Base-by-base conservation (phyloP, 345 rosid genomes). In the Euphorbia peplus region DNA sequence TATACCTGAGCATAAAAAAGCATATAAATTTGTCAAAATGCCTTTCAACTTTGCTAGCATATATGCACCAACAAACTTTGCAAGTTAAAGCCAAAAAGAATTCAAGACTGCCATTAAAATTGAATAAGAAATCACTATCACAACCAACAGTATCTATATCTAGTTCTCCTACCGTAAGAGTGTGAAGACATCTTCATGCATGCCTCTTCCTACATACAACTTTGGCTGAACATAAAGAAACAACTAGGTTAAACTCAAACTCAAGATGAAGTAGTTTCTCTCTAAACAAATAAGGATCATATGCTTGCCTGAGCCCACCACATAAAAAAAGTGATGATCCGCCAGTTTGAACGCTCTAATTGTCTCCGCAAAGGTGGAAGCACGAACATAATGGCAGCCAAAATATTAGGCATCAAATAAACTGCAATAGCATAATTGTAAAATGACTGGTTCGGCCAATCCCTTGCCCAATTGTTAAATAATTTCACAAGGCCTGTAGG, bases 291-390 rank as follows among this genome's bases (percentile, higher is more conserved):
- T n/a, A n/a, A n/a, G 30, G 32, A 19, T 59, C 47, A 62, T 26
- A 78, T 73, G 72, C 89, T 83, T 87, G 75, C 99, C 92, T 91
- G 99, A 68, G 99, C 88, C 98, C 99, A 95, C 99, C 99, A 95
- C 92, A 92, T 86, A 61, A 90, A 60, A 60, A 92, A 65, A 68
- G 93, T 95, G 64, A 88, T 50, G 64, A 91, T 86, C 65, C 80
- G 79, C 85, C 78, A 82, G 73, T 93, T 95, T 58, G 99, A 95
- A 51, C 83, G 86, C 84, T 95, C 99, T 93, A 92, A 88, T 35
- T 69, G 67, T 75, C 86, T 86, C 79, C 97, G 86, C 48, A 90
- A 37, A 71, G 83, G 84, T 66, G 97, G 99, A 81, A 87, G 78
- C 51, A 88, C 76, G 83, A 92, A 95, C 60, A 95, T 30, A 32